Percentiles rank a stretch among this genome's conserved stretches.
phyloP scores from a whole-genome alignment of 257 asterid genomes.

The Cynanchum wilfordii region DNA sequence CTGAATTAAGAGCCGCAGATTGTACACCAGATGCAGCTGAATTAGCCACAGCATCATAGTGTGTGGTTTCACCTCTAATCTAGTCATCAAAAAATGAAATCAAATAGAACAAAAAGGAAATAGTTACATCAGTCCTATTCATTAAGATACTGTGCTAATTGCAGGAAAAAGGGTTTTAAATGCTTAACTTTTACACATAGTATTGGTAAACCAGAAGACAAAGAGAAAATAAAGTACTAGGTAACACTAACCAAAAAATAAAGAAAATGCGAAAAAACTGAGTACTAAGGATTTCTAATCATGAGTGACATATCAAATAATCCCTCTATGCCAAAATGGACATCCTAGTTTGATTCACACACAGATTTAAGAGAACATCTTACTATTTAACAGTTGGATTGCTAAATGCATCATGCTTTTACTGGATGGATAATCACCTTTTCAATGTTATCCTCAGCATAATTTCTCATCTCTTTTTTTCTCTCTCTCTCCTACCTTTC shows the following conservation, averaged over 20 bases:
- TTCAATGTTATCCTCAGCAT: background rate
- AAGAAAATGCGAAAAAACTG: background rate
- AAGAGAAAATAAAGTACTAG: background rate
- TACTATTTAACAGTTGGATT: background rate
- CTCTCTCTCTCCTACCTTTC: background rate
- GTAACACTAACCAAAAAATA: background rate
- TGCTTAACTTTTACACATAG: background rate
- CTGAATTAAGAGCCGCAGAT: slow-evolving; percentile 83
- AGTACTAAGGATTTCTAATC: background rate
- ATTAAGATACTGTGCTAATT: background rate
- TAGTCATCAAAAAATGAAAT: slow-evolving; percentile 30
- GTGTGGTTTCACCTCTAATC: slow-evolving; percentile 90
- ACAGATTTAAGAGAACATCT: background rate
- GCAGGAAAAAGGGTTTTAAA: background rate
- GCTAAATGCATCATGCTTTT: background rate
- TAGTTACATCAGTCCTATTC: no score
- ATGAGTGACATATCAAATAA: background rate
- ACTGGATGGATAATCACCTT: background rate
- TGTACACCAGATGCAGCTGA: slow-evolving; percentile 94
- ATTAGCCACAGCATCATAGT: slow-evolving; percentile 93
- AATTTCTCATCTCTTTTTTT: background rate
- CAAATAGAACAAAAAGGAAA: slow-evolving; percentile 3
- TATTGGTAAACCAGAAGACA: background rate
- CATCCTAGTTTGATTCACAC: background rate
- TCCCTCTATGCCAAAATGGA: background rate